These are phyloP conservation scores for Trifolium repens DNA, from an alignment of 306 rosid species.

Conservation along the genomic window DNA sequence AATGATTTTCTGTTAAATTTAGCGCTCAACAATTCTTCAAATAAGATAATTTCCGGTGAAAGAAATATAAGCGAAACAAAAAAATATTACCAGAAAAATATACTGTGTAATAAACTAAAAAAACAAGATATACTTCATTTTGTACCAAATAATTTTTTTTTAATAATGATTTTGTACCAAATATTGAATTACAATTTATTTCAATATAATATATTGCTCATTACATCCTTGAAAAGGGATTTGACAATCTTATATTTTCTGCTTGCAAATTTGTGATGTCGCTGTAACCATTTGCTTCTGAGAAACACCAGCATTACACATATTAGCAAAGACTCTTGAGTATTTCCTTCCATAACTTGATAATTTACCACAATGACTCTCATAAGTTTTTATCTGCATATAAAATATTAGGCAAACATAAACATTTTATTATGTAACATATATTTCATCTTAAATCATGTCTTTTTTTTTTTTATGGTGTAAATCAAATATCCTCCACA, in stretches of 20 bases:
- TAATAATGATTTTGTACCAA: background rate
- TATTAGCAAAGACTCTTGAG: conserved; percentile 45
- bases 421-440: background rate
- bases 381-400: conserved; percentile 43
- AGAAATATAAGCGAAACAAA: too few relatives aligned
- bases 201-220: background rate
- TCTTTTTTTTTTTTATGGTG: too few relatives aligned
- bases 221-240: background rate
- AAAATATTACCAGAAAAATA: too few relatives aligned
- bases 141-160: background rate
- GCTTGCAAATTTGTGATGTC: conserved; percentile 46
- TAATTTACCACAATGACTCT: conserved; percentile 37
- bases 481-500: too few relatives aligned
- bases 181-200: background rate
- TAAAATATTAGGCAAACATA: background rate
- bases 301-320: conserved; percentile 46
- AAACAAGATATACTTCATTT: background rate
- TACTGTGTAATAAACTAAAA: background rate
- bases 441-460: background rate
- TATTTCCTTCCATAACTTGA: conserved; percentile 46
- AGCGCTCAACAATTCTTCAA: too few relatives aligned
- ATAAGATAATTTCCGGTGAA: too few relatives aligned
- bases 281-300: conserved; percentile 39
- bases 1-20: too few relatives aligned
- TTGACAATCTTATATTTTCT: background rate